Evolutionary conservation across 768 basidiomycete species (phyloP), one percentile per base, ranked within the genome.

Genomic region (Cystobasidiopsis lactophilus): DNA sequence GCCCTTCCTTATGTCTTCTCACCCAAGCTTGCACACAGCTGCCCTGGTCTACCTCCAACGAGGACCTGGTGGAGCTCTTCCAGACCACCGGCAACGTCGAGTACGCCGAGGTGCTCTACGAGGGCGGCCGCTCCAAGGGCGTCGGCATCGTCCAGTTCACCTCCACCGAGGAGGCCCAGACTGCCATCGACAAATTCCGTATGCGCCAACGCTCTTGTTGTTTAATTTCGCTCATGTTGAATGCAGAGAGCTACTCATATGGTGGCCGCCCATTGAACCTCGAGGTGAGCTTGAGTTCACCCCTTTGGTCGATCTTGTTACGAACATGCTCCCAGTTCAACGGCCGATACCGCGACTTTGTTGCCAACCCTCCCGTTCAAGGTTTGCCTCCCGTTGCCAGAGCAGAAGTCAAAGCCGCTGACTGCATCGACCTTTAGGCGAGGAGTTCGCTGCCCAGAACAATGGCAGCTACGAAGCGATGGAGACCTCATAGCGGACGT

Each of bases 41-140:
- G 18, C 91, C 91, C 1, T 98, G 89, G 89, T 95, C 91, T 10
- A 98, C 91, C 41, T 88, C 91, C 5, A 95, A 98, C 65, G 91
- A 98, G 65, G 91, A 98, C 65, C 70, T 98, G 40, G 89, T 98
- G 21, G 91, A 98, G 68, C 69, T 98, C 19, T 98, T 98, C 62
- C 89, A 95, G 71, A 98, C 91, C 31, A 93, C 89, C 0, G 91
- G 89, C 10, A 80, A 81, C 59, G 91, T 98, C 33, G 82, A 88
- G 63, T 71, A 85, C 31, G 91, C 91, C 2, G 91, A 98, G 68
- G 91, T 95, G 58, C 67, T 98, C 44, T 88, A 82, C 61, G 89
- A 95, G 61, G 82, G 84, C 16, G 78, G 81, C 0, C 77, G 91
- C 51, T 85, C 83, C 46, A 93, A 93, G 67, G 91, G 91, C 14